A percentile compares a stretch with the other conserved stretches of the same genome.
These are phyloP conservation scores for Suhomyces wounanorum DNA, from an alignment of 1,139 yeast genomes.

Conservation along the genomic window DNA sequence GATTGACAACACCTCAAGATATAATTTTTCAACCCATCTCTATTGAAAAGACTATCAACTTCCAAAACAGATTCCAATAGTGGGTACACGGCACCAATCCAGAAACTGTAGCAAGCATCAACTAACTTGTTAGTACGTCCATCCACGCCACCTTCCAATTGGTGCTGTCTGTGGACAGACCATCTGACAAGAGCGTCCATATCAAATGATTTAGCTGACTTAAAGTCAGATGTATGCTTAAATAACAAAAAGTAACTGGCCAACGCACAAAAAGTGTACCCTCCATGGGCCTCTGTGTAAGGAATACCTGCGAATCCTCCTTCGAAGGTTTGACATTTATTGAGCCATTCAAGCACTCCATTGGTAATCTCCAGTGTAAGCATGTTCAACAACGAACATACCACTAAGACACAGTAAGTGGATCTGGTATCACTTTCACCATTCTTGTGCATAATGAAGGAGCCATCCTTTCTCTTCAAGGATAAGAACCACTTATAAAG, in stretches of 20 bases:
- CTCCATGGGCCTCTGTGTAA: conserved; percentile 92
- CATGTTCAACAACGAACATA: conserved; percentile 67
- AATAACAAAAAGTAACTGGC: conserved; percentile 63
- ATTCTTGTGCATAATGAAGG: conserved; percentile 68
- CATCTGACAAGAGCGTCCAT: conserved; percentile 55
- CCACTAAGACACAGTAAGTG: conserved; percentile 80
- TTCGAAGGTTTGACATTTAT: conserved; percentile 81
- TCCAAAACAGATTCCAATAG: conserved; percentile 57
- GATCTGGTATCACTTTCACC: conserved; percentile 92
- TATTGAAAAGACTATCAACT: conserved; percentile 42
- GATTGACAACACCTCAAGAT: conserved; percentile 76
- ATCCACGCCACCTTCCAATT: conserved; percentile 78
- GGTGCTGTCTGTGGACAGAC: conserved; percentile 69
- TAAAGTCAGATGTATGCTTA: conserved; percentile 26
- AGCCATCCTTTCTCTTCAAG: conserved; percentile 70
- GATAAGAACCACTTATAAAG: conserved; percentile 66
- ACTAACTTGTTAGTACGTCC: conserved; percentile 94
- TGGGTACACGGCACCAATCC: conserved; percentile 85
- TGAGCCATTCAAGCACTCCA: conserved; percentile 62
- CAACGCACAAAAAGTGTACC: conserved; percentile 88
- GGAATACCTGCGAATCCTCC: conserved; percentile 93
- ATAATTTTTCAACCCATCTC: conserved; percentile 62
- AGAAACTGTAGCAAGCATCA: conserved; percentile 94
- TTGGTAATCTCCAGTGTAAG: conserved; percentile 60
- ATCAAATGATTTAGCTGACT: conserved; percentile 29